Percentiles rank a stretch among this genome's conserved stretches.
phyloP scores from a whole-genome alignment of 352 stramenopile genomes.

The Pythium dissimile region DNA sequence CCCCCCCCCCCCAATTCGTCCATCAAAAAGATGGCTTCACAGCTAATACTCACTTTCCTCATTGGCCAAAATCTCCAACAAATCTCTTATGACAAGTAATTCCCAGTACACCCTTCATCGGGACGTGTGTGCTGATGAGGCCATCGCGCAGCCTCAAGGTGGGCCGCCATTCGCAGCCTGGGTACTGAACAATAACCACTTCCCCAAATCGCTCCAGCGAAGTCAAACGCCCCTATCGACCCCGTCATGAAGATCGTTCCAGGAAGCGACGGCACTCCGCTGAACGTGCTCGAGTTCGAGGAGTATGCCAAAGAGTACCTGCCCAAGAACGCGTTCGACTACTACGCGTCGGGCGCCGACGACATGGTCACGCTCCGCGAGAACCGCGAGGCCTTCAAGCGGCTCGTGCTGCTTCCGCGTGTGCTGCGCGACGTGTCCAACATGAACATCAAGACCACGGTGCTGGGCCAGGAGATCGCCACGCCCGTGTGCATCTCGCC shows the following conservation, averaged over 20 bases:
- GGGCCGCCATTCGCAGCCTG: neutral
- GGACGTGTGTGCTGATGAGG: conserved; percentile 25
- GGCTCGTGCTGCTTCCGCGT: conserved; percentile 93
- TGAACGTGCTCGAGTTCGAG: conserved; percentile 92
- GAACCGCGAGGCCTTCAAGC: conserved; percentile 88
- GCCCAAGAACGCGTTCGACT: conserved; percentile 90
- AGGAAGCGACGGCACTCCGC: conserved; percentile 62
- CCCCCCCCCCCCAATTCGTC: neutral
- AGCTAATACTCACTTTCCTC: neutral
- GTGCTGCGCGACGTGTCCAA: conserved; percentile 92
- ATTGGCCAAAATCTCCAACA: neutral
- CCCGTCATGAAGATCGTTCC: conserved; percentile 57
- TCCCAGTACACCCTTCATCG: neutral
- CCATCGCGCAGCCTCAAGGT: conserved; percentile 9
- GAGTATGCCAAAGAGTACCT: conserved; percentile 86
- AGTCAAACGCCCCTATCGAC: neutral
- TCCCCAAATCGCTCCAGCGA: neutral
- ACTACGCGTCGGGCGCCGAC: conserved; percentile 92
- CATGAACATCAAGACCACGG: conserved; percentile 89
- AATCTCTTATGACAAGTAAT: neutral
- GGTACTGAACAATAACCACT: neutral
- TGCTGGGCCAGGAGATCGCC: conserved; percentile 89
- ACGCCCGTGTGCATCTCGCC: conserved; percentile 93
- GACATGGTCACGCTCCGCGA: conserved; percentile 86
- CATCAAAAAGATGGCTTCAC: neutral